Conservation (phyloP, 805 yeast genomes). For the Candida nemodendra region DNA sequence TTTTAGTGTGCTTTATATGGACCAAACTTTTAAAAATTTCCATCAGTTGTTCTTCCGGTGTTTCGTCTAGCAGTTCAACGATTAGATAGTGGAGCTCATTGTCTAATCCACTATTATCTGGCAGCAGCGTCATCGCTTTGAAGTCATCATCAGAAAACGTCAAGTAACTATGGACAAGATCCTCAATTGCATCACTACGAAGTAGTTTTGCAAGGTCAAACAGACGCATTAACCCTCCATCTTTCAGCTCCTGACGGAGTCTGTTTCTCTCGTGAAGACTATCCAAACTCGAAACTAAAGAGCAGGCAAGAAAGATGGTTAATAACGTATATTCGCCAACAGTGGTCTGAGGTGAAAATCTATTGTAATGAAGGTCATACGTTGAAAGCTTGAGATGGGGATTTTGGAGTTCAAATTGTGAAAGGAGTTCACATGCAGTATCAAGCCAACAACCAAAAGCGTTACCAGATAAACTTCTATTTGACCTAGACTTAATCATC, state of each 20-base stretch:
- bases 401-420: slow-evolving; percentile 8
- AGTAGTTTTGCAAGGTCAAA: slow-evolving; percentile 52
- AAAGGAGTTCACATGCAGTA: slow-evolving; percentile 16
- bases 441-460: slow-evolving; percentile 19
- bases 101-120: slow-evolving; percentile 6
- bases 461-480: neutral
- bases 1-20: slow-evolving; percentile 10
- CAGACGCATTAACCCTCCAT: slow-evolving; percentile 54
- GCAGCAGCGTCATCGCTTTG: slow-evolving; percentile 32
- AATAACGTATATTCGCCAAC: slow-evolving; percentile 62
- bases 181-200: slow-evolving; percentile 56
- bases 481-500: neutral
- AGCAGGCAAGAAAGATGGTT: slow-evolving; percentile 67
- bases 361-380: slow-evolving; percentile 7
- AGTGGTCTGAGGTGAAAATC: slow-evolving; percentile 17
- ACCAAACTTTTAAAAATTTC: slow-evolving; percentile 13
- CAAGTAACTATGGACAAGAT: slow-evolving; percentile 63
- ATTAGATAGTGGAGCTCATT: slow-evolving; percentile 31
- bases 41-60: slow-evolving; percentile 1
- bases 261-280: slow-evolving; percentile 44
- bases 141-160: slow-evolving; percentile 57
- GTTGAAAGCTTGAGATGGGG: slow-evolving; percentile 6
- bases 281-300: slow-evolving; percentile 49
- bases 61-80: slow-evolving; percentile 21
- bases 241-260: slow-evolving; percentile 57